These are phyloP conservation scores for Lepidopterella palustris DNA, from an alignment of 495 filamentous ascomycete genomes.

Conservation along the genomic window DNA sequence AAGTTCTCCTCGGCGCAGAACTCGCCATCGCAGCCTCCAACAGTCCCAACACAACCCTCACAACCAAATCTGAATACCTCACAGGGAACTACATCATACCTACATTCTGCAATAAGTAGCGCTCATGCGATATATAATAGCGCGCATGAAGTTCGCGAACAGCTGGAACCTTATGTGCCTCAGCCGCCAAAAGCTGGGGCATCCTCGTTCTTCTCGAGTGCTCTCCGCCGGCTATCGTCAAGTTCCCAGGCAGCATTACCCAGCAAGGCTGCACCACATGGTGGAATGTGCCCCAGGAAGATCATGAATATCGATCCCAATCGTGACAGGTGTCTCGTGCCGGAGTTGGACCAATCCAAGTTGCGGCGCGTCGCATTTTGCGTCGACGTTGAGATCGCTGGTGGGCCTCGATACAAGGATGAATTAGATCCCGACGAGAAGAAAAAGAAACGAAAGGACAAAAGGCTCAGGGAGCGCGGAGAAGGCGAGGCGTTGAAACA, in stretches of 20 bases:
- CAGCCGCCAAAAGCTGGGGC: constrained; percentile 57
- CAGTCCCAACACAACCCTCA: constrained; percentile 21
- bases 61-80: constrained; percentile 12
- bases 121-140: constrained; percentile 13
- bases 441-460: constrained; percentile 53
- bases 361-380: constrained; percentile 85
- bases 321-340: constrained; percentile 70
- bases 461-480: constrained; percentile 59
- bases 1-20: constrained; percentile 70
- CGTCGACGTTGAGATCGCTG: constrained; percentile 96
- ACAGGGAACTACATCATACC: constrained; percentile 12
- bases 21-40: constrained; percentile 23
- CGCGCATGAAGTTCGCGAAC: constrained; percentile 35
- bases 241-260: constrained; percentile 33
- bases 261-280: constrained; percentile 47
- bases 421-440: constrained; percentile 39
- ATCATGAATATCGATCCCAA: constrained; percentile 80
- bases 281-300: constrained; percentile 58
- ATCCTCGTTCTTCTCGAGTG: constrained; percentile 71
- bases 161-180: constrained; percentile 55
- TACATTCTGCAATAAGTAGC: constrained; percentile 13
- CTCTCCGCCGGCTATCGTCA: constrained; percentile 75
- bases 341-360: constrained; percentile 72
- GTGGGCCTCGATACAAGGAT: constrained; percentile 50
- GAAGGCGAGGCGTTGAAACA: constrained; percentile 64